Evolutionary conservation across 2,329 filamentous ascomycete species (phyloP).

Genomic region (Colletotrichum orbiculare): DNA sequence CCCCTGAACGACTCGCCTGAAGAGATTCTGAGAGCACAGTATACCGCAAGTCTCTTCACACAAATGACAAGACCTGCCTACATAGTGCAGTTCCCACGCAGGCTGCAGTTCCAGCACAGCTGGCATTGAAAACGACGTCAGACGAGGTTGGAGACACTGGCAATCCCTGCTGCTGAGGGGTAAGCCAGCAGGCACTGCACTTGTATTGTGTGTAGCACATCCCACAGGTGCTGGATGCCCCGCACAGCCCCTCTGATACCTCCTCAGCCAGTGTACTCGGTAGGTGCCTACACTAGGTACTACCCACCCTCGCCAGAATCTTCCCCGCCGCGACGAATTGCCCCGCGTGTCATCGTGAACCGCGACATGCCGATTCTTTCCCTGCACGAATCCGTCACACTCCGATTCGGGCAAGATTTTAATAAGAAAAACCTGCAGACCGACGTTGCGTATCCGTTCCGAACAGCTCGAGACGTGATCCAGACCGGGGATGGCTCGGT

Average conservation of each 20-base stretch:
- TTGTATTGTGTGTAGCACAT: too few species aligned
- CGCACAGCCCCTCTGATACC: neutral
- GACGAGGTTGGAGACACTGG: constrained; percentile 15
- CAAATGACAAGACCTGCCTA: too few species aligned
- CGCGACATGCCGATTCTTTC: neutral
- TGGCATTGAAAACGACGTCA: constrained; percentile 15
- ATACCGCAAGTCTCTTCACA: too few species aligned
- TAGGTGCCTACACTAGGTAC: too few species aligned
- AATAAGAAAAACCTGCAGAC: too few species aligned
- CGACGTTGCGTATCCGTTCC: too few species aligned
- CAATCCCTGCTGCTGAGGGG: constrained; percentile 27
- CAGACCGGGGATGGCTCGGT: constrained; percentile 5
- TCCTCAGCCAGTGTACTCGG: too few species aligned
- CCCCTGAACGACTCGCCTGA: too few species aligned
- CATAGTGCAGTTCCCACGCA: too few species aligned
- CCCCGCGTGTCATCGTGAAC: constrained; percentile 12
- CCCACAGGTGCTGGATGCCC: neutral
- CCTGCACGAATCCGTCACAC: constrained; percentile 7
- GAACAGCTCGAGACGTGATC: neutral
- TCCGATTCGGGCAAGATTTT: neutral
- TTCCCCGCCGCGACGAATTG: constrained; percentile 2
- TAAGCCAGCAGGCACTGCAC: neutral
- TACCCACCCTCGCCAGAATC: too few species aligned
- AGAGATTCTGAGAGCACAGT: too few species aligned
- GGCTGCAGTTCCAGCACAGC: too few species aligned